phyloP scores from a whole-genome alignment of 495 filamentous ascomycete genomes.

The Tuber brumale region DNA sequence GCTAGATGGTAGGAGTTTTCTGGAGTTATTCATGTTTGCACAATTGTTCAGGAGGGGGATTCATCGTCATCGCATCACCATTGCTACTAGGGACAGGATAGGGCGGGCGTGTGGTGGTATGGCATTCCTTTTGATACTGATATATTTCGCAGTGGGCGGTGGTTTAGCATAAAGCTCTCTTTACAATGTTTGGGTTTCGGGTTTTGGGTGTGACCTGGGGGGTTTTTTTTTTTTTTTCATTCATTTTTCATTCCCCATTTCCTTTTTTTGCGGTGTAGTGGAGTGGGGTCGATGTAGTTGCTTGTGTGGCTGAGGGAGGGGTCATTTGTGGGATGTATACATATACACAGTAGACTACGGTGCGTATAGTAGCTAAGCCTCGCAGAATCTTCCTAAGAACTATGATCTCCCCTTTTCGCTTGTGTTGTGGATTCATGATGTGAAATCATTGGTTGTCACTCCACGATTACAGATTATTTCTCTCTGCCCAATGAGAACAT shows the following conservation, averaged over 20 bases:
- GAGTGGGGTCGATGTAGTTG: not conserved
- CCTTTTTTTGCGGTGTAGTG: not conserved
- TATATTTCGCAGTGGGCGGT: not conserved
- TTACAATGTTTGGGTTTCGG: not conserved
- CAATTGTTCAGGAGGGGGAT: constrained; percentile 24
- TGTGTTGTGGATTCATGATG: not conserved
- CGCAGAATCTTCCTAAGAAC: not conserved
- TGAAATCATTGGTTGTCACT: too few relatives aligned
- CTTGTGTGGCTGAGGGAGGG: not conserved
- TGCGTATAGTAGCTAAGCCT: not conserved
- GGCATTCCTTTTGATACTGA: constrained; percentile 1
- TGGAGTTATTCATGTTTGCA: constrained; percentile 10
- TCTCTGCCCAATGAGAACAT: not conserved
- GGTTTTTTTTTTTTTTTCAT: not conserved
- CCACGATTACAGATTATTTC: not conserved
- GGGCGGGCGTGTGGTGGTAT: constrained; percentile 7
- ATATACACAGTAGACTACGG: not conserved
- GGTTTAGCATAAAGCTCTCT: not conserved
- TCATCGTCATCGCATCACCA: constrained; percentile 8
- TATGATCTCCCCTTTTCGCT: not conserved
- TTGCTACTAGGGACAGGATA: not conserved
- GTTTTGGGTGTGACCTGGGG: constrained; percentile 5
- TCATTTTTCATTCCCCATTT: not conserved
- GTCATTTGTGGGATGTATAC: not conserved
- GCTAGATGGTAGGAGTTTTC: constrained; percentile 5